Percentiles rank a stretch among this genome's conserved stretches.
Evolutionary conservation across 805 yeast genomes (phyloP).

Genomic region (Huiozyma naganishii): DNA sequence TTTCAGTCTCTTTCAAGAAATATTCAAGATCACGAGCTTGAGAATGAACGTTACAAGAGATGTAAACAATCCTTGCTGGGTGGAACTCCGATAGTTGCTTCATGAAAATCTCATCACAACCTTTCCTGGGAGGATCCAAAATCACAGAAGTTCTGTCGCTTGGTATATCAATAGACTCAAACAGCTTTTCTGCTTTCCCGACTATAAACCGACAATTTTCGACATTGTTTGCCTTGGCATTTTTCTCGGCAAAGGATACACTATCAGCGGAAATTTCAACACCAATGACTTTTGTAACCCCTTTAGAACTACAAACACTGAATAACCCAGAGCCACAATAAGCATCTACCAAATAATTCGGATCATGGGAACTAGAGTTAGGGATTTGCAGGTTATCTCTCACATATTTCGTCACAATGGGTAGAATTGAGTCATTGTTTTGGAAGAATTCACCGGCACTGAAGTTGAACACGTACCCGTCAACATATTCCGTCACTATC

Average conservation of each 20-base stretch:
- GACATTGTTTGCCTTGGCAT: slow-evolving; percentile 67
- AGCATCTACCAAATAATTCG: slow-evolving; percentile 77
- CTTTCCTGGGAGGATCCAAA: slow-evolving; percentile 95
- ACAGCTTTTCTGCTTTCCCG: slow-evolving; percentile 88
- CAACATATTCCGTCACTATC: slow-evolving; percentile 65
- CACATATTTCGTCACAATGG: slow-evolving; percentile 73
- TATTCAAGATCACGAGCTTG: slow-evolving; percentile 91
- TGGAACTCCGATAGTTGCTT: slow-evolving; percentile 73
- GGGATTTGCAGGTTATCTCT: slow-evolving; percentile 50
- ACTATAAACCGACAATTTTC: slow-evolving; percentile 73
- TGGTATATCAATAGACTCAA: slow-evolving; percentile 69
- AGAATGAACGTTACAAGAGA: slow-evolving; percentile 94
- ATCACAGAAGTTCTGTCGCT: slow-evolving; percentile 73
- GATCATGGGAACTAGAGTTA: slow-evolving; percentile 32
- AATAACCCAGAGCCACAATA: slow-evolving; percentile 95
- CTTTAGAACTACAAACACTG: slow-evolving; percentile 71
- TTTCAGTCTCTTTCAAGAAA: slow-evolving; percentile 54
- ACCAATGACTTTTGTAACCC: slow-evolving; percentile 80
- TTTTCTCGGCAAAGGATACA: slow-evolving; percentile 74
- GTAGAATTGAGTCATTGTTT: slow-evolving; percentile 85
- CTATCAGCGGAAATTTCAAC: slow-evolving; percentile 91
- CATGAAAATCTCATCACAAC: slow-evolving; percentile 83
- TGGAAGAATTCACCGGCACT: slow-evolving; percentile 96
- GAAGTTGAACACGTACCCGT: slow-evolving; percentile 71
- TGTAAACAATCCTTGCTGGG: slow-evolving; percentile 85